Evolutionary conservation across 1,284 basidiomycete genomes (phyloP).

Genomic region (Melanopsichium pennsylvanicum): DNA sequence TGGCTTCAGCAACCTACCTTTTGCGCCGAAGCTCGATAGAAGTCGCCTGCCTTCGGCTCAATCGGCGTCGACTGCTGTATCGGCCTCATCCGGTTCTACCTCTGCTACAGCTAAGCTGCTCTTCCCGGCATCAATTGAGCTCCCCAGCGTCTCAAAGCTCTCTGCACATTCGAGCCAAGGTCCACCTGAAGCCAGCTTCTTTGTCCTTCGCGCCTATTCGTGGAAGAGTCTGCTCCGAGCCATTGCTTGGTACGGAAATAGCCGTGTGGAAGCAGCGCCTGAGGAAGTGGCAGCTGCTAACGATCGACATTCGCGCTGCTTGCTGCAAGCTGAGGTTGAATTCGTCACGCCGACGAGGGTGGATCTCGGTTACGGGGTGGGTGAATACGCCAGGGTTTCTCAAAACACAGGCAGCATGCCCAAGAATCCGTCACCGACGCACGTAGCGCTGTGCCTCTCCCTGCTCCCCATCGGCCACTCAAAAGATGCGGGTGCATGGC

Average conservation of each 20-base stretch:
- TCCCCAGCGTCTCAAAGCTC: constrained; percentile 7
- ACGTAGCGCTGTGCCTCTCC: constrained; percentile 50
- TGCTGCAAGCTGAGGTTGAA: constrained; percentile 45
- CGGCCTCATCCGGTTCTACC: constrained; percentile 1
- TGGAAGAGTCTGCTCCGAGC: constrained; percentile 55
- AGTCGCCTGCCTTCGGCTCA: constrained; percentile 3
- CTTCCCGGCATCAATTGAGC: constrained; percentile 40
- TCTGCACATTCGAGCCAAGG: background rate
- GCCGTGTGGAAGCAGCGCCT: constrained; percentile 43
- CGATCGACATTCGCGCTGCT: constrained; percentile 9
- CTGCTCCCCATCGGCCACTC: constrained; percentile 18
- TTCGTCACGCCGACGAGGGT: constrained; percentile 50
- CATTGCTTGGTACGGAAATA: constrained; percentile 58
- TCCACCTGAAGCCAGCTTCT: constrained; percentile 14
- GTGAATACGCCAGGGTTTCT: constrained; percentile 19
- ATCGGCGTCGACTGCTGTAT: background rate
- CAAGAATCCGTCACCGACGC: constrained; percentile 29
- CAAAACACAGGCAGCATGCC: constrained; percentile 23
- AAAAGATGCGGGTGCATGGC: constrained; percentile 19
- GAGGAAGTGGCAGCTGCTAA: constrained; percentile 39
- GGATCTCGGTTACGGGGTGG: constrained; percentile 21
- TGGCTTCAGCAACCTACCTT: constrained; percentile 43
- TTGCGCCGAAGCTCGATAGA: constrained; percentile 35
- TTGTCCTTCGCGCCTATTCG: constrained; percentile 46
- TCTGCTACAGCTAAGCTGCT: constrained; percentile 11